Base-by-base conservation (phyloP, 1,139 yeast genomes). In the Groenewaldozyma sp. region DNA sequence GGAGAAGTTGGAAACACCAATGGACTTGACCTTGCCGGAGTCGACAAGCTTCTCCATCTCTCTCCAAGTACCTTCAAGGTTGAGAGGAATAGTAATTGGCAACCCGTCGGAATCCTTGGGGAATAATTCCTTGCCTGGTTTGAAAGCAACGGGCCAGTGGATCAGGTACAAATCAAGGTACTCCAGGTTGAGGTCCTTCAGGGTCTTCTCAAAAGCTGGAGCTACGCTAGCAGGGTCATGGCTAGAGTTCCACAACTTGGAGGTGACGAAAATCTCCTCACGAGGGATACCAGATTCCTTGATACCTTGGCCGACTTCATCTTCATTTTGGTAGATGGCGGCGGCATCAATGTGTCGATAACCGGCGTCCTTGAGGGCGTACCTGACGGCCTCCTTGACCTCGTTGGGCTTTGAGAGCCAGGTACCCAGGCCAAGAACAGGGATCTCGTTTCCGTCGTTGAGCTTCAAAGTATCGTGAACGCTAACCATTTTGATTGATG, bases 1-100 rank as follows among this genome's bases (percentile, higher is more conserved):
- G 44, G 68, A 67, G 66, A 80, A 83, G 70, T 87, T 87, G 46
- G 95, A 84, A 42, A 86, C 65, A 58, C 95, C 95, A 54, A 86
- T 76, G 38, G 87, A 73, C 55, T 69, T 76, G 55, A 78, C 75
- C 58, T 76, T 70, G 21, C 87, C 87, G 35, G 33, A 16, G 35
- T 67, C 68, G 34, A 69, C 76, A 58, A 78, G 66, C 47, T 68
- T 64, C 63, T 83, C 94, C 66, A 60, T 45, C 3, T 86, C 94
- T 47, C 67, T 71, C 82, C 88, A 86, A 39, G 95, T 86, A 45
- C 77, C 84, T 42, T 74, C 59, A 45, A 82, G 56, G 44, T 94
- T 81, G 35, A 82, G 82, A 42, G 78, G 67, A 56, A 77, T 91
- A 53, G 74, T 53, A 32, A 67, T 62, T 44, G 70, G 66, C 31